A percentile compares a stretch with the other conserved stretches of the same genome.
phyloP scores from a whole-genome alignment of 2,329 filamentous ascomycete species.

The Magnaporthiopsis rhizophila region DNA sequence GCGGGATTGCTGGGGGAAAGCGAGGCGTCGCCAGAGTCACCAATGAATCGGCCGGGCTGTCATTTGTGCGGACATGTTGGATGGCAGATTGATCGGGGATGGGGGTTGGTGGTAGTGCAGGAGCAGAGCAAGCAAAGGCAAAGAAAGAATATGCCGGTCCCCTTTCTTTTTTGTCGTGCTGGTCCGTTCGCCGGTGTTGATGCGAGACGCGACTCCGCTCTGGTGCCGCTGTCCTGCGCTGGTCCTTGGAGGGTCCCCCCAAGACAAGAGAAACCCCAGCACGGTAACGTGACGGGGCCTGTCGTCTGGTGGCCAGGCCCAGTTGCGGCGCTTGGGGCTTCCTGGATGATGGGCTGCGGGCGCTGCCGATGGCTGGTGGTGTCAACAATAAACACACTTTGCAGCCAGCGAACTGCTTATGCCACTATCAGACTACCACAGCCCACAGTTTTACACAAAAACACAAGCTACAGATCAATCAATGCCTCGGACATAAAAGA shows the following conservation, averaged over 20 bases:
- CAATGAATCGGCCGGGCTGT: slow-evolving; percentile 31
- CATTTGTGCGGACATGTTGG: slow-evolving; percentile 30
- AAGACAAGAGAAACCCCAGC: not conserved
- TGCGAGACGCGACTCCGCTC: slow-evolving; percentile 10
- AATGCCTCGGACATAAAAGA: not conserved
- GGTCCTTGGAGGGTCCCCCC: too few relatives aligned
- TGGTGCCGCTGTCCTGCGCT: not conserved
- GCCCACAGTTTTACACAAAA: too few relatives aligned
- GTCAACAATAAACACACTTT: slow-evolving; percentile 1
- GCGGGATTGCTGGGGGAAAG: slow-evolving; percentile 6
- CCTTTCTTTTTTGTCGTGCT: slow-evolving; percentile 9
- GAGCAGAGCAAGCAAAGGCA: slow-evolving; percentile 2
- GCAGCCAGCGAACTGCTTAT: too few relatives aligned
- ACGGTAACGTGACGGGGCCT: not conserved
- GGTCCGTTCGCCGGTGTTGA: slow-evolving; percentile 8
- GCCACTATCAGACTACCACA: too few relatives aligned
- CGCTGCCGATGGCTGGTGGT: not conserved
- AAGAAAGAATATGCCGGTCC: slow-evolving; percentile 6
- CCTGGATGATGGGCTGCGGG: too few relatives aligned
- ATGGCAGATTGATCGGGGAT: slow-evolving; percentile 25
- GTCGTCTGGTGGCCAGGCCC: not conserved
- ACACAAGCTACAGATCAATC: not conserved
- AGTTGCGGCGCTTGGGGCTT: not conserved
- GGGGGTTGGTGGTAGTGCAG: slow-evolving; percentile 10
- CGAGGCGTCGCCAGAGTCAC: slow-evolving; percentile 17